Percentiles rank a stretch among this genome's conserved stretches.
Conservation (phyloP, 2,329 filamentous ascomycete genomes). For the Clonostachys byssicola region DNA sequence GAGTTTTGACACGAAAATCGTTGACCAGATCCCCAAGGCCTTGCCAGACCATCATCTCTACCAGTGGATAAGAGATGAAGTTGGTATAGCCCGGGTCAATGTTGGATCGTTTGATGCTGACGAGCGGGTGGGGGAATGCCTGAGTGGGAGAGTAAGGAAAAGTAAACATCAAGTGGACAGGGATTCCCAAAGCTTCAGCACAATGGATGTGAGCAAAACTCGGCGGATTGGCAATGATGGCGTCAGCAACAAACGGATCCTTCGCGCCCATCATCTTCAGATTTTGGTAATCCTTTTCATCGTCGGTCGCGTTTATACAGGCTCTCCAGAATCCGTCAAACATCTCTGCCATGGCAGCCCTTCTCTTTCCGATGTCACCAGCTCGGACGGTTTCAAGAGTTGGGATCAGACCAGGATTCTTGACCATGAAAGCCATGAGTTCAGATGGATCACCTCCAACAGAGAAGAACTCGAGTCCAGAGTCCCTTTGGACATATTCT, state of each 20-base stretch:
- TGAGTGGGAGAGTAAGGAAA: conserved; percentile 75
- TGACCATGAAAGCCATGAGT: conserved; percentile 86
- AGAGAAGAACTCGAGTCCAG: conserved; percentile 74
- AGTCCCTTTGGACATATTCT: conserved; percentile 70
- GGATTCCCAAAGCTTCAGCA: conserved; percentile 73
- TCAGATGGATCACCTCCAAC: conserved; percentile 76
- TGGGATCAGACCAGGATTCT: conserved; percentile 76
- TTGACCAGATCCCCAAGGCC: conserved; percentile 79
- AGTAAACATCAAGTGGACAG: conserved; percentile 85
- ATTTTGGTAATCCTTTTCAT: conserved; percentile 52
- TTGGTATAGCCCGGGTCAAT: conserved; percentile 72
- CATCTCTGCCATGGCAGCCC: conserved; percentile 74
- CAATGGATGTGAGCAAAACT: conserved; percentile 77
- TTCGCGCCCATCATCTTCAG: conserved; percentile 61
- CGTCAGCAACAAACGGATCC: conserved; percentile 63
- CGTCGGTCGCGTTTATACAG: conserved; percentile 70
- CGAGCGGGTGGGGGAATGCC: conserved; percentile 72
- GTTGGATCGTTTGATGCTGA: conserved; percentile 69
- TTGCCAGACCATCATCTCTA: conserved; percentile 90
- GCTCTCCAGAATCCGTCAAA: conserved; percentile 80
- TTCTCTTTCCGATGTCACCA: conserved; percentile 65
- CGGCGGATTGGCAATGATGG: conserved; percentile 82
- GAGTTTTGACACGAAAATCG: conserved; percentile 63
- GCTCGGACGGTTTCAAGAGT: conserved; percentile 67
- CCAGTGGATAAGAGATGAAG: conserved; percentile 75